phyloP scores from a whole-genome alignment of 2,329 filamentous ascomycete species.

The Cladosporium sp. region DNA sequence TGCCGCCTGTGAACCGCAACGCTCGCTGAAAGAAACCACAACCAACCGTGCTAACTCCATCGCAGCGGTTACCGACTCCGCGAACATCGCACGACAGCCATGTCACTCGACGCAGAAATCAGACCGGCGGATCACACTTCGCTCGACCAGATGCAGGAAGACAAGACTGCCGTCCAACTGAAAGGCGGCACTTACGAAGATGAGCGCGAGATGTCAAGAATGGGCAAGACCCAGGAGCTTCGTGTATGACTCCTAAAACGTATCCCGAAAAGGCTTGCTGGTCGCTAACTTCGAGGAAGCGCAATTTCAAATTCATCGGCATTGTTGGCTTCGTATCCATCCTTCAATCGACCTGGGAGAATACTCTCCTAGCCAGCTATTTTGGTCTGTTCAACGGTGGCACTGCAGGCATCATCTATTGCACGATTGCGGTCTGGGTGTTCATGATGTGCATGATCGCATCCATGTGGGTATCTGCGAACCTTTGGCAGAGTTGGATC shows the following conservation, averaged over 20 bases:
- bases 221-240: slow-evolving; percentile 55
- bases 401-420: slow-evolving; percentile 36
- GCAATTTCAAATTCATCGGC: slow-evolving; percentile 54
- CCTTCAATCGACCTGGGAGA: slow-evolving; percentile 59
- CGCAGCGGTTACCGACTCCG: background rate
- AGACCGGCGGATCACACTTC: slow-evolving; percentile 31
- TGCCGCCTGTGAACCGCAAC: slow-evolving; percentile 7
- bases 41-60: slow-evolving; percentile 2
- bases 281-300: slow-evolving; percentile 32
- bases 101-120: slow-evolving; percentile 25
- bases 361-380: slow-evolving; percentile 43
- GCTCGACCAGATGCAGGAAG: slow-evolving; percentile 29
- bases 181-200: slow-evolving; percentile 40
- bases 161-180: slow-evolving; percentile 26
- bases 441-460: slow-evolving; percentile 38
- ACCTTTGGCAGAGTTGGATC: background rate
- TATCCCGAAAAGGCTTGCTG: background rate
- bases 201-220: slow-evolving; percentile 49
- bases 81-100: slow-evolving; percentile 18
- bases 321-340: slow-evolving; percentile 58
- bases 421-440: slow-evolving; percentile 38
- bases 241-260: slow-evolving; percentile 34
- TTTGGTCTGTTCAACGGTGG: slow-evolving; percentile 37
- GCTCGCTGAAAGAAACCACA: background rate
- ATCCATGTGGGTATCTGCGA: slow-evolving; percentile 30